phyloP scores from a whole-genome alignment of 805 yeast genomes.

The Barnettozyma pratensis region DNA sequence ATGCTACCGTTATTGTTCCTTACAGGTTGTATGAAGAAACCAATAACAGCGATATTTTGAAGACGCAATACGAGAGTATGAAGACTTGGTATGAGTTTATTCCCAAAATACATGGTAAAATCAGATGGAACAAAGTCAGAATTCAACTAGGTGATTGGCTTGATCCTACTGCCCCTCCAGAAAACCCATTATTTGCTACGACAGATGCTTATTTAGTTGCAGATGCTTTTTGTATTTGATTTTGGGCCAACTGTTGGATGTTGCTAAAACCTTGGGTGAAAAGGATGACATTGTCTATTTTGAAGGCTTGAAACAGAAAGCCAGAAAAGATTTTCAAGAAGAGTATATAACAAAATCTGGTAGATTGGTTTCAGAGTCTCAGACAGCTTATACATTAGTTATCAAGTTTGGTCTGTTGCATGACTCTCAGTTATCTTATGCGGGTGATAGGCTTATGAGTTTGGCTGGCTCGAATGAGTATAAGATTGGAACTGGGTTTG shows the following conservation, averaged over 20 bases:
- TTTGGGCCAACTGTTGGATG: constrained; percentile 8
- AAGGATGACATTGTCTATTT: constrained; percentile 7
- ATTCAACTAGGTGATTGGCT: constrained; percentile 18
- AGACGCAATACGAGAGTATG: constrained; percentile 16
- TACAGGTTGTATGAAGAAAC: constrained; percentile 12
- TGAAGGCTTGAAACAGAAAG: not conserved
- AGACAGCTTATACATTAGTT: constrained; percentile 16
- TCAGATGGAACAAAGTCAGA: constrained; percentile 13
- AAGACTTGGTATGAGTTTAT: constrained; percentile 17
- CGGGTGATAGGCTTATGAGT: constrained; percentile 10
- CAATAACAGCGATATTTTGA: constrained; percentile 10
- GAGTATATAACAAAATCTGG: constrained; percentile 12
- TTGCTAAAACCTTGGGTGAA: constrained; percentile 7
- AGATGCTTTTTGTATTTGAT: constrained; percentile 15
- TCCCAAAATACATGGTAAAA: constrained; percentile 12
- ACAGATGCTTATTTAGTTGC: constrained; percentile 17
- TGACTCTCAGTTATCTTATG: constrained; percentile 6
- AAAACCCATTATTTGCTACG: constrained; percentile 12
- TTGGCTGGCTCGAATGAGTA: constrained; percentile 9
- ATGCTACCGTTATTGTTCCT: constrained; percentile 18
- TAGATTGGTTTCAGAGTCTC: constrained; percentile 9
- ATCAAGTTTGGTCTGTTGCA: constrained; percentile 10
- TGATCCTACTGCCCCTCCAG: constrained; percentile 20
- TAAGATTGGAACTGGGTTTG: constrained; percentile 18
- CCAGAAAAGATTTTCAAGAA: constrained; percentile 12